These are phyloP conservation scores for Hygrophila difformis DNA, from an alignment of 257 asterid genomes.

Conservation along the genomic window DNA sequence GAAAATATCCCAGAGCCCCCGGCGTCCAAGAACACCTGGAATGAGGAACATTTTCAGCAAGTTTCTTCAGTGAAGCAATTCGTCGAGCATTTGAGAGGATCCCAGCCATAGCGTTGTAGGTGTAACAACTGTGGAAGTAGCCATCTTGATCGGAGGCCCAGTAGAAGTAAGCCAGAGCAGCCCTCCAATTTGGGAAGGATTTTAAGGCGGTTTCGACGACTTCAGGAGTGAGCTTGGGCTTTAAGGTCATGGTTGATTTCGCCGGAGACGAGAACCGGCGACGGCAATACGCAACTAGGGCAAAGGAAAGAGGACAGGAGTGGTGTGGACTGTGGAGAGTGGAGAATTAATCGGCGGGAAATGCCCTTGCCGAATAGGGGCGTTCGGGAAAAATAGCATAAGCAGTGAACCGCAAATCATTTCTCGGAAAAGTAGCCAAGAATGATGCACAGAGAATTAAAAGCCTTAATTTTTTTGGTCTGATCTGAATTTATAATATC, in stretches of 20 bases:
- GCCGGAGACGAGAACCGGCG: too few relatives aligned
- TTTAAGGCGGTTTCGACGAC: constrained; percentile 65
- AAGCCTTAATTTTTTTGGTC: too few relatives aligned
- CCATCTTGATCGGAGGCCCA: constrained; percentile 72
- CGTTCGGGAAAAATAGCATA: too few relatives aligned
- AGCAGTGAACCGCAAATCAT: too few relatives aligned
- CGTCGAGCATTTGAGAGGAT: constrained; percentile 82
- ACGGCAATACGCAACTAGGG: too few relatives aligned
- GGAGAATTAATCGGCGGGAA: too few relatives aligned
- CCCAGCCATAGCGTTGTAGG: constrained; percentile 62
- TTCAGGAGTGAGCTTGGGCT: constrained; percentile 47
- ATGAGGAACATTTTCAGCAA: constrained; percentile 30
- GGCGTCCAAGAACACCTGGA: constrained; percentile 55
- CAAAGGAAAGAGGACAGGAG: too few relatives aligned
- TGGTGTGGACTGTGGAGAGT: too few relatives aligned
- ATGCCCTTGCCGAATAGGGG: too few relatives aligned
- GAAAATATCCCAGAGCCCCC: constrained; percentile 73
- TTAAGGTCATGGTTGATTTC: constrained; percentile 12
- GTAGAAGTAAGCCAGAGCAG: constrained; percentile 49
- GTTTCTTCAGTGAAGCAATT: constrained; percentile 48
- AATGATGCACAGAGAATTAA: too few relatives aligned
- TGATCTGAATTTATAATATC: too few relatives aligned
- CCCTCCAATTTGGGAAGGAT: constrained; percentile 53
- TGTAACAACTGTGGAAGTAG: constrained; percentile 54
- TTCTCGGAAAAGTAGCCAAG: too few relatives aligned